Conservation (phyloP, 306 rosid genomes). For the Pterocarpus macrocarpus region DNA sequence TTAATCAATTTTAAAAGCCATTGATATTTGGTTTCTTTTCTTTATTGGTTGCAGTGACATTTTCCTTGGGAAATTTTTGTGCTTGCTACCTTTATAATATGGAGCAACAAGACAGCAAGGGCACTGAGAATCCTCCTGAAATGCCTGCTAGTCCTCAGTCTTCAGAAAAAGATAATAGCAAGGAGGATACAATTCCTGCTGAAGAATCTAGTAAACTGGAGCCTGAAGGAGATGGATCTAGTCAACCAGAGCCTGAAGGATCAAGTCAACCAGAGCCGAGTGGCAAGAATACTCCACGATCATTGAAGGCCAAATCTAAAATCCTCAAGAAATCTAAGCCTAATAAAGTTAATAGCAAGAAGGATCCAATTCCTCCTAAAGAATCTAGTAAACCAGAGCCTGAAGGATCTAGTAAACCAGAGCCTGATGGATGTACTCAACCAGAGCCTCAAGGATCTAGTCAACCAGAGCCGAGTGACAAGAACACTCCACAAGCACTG, state of each 20-base stretch:
- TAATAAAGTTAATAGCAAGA: conserved; percentile 39
- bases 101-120: conserved; percentile 56
- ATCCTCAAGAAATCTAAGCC: conserved; percentile 60
- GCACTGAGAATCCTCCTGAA: conserved; percentile 41
- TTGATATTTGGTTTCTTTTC: background rate
- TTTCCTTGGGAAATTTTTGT: background rate
- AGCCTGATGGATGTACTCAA: conserved; percentile 42
- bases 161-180: conserved; percentile 40
- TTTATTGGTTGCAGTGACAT: conserved; percentile 36
- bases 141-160: conserved; percentile 19
- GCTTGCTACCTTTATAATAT: conserved; percentile 20
- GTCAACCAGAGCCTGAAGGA: conserved; percentile 23
- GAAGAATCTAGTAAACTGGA: conserved; percentile 46
- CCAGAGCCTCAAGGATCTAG: too few relatives aligned
- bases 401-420: conserved; percentile 11
- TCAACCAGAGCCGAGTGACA: conserved; percentile 42
- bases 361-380: conserved; percentile 47
- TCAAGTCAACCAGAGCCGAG: conserved; percentile 49
- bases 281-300: conserved; percentile 52
- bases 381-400: background rate
- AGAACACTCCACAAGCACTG: conserved; percentile 52
- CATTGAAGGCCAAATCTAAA: conserved; percentile 65
- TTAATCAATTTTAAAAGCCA: background rate
- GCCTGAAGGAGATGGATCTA: conserved; percentile 32
- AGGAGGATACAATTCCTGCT: conserved; percentile 48